phyloP scores from a whole-genome alignment of 106 monocot genomes.

The Dactylorhiza incarnata region DNA sequence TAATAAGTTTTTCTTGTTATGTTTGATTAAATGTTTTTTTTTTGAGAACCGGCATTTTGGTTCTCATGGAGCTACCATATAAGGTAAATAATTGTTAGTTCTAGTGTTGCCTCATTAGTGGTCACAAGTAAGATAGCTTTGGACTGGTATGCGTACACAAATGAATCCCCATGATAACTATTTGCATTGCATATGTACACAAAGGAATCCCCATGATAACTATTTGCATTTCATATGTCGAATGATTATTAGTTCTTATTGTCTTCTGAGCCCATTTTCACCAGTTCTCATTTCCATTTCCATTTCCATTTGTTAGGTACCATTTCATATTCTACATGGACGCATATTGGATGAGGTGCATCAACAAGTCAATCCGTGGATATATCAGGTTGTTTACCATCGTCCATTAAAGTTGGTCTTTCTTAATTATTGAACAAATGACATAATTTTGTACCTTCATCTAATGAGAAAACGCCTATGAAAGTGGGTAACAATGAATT shows the following conservation, averaged over 20 bases:
- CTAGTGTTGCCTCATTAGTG: not conserved
- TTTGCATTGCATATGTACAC: not conserved
- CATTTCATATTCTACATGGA: slow-evolving; percentile 56
- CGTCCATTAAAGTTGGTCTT: not conserved
- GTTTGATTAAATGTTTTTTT: not conserved
- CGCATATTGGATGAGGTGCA: slow-evolving; percentile 95
- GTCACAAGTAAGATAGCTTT: not conserved
- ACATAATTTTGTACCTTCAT: not conserved
- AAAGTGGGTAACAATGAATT: not conserved
- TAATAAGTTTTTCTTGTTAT: not conserved
- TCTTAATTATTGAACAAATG: not conserved
- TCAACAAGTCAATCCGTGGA: slow-evolving; percentile 91
- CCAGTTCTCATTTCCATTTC: not conserved
- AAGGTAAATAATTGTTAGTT: not conserved
- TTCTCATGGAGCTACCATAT: not conserved
- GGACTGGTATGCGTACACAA: not conserved
- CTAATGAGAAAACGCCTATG: not conserved
- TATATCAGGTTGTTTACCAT: slow-evolving; percentile 68
- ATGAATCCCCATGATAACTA: not conserved
- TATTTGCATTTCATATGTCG: not conserved
- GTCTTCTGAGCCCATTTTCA: not conserved
- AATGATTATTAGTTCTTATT: not conserved
- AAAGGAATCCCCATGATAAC: too few species aligned
- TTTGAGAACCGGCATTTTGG: not conserved
- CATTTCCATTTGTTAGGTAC: slow-evolving; percentile 24